Evolutionary conservation across 768 basidiomycete genomes (phyloP), one percentile per base, ranked within the genome.

Genomic region (Boletus rubropictus): DNA sequence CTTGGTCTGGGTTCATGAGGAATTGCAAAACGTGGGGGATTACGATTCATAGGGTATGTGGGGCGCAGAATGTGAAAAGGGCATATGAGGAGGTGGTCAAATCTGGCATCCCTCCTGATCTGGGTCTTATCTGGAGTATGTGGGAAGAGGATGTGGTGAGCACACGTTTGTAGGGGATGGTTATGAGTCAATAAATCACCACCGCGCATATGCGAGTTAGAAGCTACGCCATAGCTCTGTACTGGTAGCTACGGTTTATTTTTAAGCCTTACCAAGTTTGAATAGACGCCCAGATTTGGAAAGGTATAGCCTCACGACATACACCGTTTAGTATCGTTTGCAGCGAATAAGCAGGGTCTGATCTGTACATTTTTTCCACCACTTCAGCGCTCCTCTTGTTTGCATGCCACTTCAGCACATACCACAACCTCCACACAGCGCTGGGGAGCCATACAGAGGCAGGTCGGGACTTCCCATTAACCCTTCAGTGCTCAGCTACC

Each of bases 71-170:
- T 10, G 81, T 85, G 21, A 70, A 72, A 58, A 51, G 54, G 29
- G 75, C 72, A 12, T 86, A 83, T 51, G 68, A 70, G 38, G 60
- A 64, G 25, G 66, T 81, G 32, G 67, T 69, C 15, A 66, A 62
- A 44, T 60, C 62, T 7, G 79, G 79, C 0, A 55, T 83, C 33
- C 72, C 69, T n/a, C 77, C 82, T 7, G 72, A 77, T 28, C 71
- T 67, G 39, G 84, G 82, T 2, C 68, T 75, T 35, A 68, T 85
- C 39, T 84, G 84, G 80, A 83, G 81, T 54, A 54, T 86, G 58
- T 86, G 84, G 82, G 75, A 76, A 37, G 58, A 61, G 20, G 56
- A 56, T 1, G n/a, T 1, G 14, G 49, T 28, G 42, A 40, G 40
- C 12, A 44, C 50, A 20, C 55, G 50, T 41, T 43, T 60, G 48